Base-by-base conservation (phyloP, 495 filamentous ascomycete genomes). In the Lophiostoma macrostomum region DNA sequence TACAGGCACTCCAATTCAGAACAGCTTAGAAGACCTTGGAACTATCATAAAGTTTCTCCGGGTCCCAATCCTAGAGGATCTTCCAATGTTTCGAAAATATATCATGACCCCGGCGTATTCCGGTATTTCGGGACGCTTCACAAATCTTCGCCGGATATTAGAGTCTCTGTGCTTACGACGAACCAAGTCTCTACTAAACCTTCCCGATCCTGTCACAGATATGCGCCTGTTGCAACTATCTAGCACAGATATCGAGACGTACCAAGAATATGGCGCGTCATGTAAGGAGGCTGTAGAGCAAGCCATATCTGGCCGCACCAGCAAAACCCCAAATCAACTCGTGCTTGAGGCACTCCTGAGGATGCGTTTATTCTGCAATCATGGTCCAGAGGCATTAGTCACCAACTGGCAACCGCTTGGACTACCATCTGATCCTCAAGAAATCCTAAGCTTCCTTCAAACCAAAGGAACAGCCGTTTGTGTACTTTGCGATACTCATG, bases 1-100 rank as follows among this genome's bases (percentile, higher is more conserved):
- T 10, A 76, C 71, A 0, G 76, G 74, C 3, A 79, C 76, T 4
- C 74, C 74, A 1, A 66, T 74, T 2, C 76, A 79, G 37, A 80
- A 81, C 48, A 64, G 58, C 1, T 58, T 81, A 2, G 71, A 78
- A 0, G 78, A 80, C 50, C 51, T 80, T 3, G 74, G 67, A 1
- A 43, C 78, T 4, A 65, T 81, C 0, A 54, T 77, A 22, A 58
- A 58, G 8, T 80, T 80, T 53, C 56, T 81, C n/a, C 61, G 66
- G 4, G 60, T 70, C 7, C 45, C 63, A 3, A 74, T 69, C 3
- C 67, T 77, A 35, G 64, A 74, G 2, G 60, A 58, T 13, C 53
- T 47, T 11, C 44, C 41, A 18, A 28, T 53, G 52, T 57, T 76
- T 62, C 47, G 65, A 12, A 60, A 56, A 23, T 55, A 65, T 36